Percentiles rank a stretch among this genome's conserved stretches.
Conservation (phyloP, 192 early-diverging fungal species). For the Entomortierella beljakovae region DNA sequence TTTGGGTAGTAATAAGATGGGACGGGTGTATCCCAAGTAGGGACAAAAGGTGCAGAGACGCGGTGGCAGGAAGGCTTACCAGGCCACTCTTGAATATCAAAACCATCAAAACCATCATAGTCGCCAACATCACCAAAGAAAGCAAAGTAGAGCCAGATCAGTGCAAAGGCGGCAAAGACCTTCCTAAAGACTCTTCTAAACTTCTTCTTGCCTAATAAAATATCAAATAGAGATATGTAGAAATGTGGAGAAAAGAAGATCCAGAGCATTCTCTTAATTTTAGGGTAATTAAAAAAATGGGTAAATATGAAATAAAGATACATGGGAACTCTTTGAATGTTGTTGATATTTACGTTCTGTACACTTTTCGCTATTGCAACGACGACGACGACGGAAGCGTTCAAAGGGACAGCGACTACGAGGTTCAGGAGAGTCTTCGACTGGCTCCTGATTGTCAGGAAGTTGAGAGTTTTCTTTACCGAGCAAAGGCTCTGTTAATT, state of each 20-base stretch:
- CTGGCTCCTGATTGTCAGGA: background rate
- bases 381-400: conserved; percentile 11
- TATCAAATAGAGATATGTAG: background rate
- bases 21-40: background rate
- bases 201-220: conserved; percentile 28
- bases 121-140: conserved; percentile 9
- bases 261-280: background rate
- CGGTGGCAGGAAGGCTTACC: background rate
- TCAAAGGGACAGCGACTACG: conserved; percentile 3
- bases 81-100: background rate
- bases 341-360: conserved; percentile 10
- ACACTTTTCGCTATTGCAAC: conserved; percentile 29
- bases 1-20: background rate
- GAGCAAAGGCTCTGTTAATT: conserved; percentile 7
- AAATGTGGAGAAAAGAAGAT: background rate
- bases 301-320: too few relatives aligned
- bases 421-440: background rate
- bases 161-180: background rate
- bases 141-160: conserved; percentile 10
- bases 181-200: conserved; percentile 22
- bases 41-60: background rate
- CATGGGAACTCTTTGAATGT: background rate
- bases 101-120: too few relatives aligned
- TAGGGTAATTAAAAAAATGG: too few relatives aligned
- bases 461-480: too few relatives aligned